Conservation (phyloP, 805 yeast species). For the Ogataea dorogensis region DNA sequence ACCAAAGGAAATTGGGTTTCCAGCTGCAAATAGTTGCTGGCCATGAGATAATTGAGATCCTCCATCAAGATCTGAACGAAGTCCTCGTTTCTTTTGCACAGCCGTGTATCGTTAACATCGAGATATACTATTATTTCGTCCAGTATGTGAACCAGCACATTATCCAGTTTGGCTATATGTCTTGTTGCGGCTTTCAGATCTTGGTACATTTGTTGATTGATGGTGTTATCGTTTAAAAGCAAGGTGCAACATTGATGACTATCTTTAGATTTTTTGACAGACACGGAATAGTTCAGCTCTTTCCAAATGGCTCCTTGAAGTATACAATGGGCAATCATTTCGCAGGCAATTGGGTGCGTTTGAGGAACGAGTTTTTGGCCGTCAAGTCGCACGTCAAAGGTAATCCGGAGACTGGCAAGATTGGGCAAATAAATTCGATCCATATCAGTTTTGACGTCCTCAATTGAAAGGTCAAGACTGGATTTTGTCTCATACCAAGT, state of each 20-base stretch:
- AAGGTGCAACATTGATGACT: slow-evolving; percentile 9
- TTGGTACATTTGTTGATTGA: slow-evolving; percentile 17
- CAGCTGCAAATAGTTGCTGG: slow-evolving; percentile 24
- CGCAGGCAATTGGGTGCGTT: slow-evolving; percentile 18
- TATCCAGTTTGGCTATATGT: slow-evolving; percentile 13
- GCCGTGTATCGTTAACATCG: slow-evolving; percentile 10
- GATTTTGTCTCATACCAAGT: slow-evolving; percentile 1
- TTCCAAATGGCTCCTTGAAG: slow-evolving; percentile 18
- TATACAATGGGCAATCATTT: slow-evolving; percentile 20
- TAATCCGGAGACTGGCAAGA: slow-evolving; percentile 9
- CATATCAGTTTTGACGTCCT: background rate
- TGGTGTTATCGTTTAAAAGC: slow-evolving; percentile 13
- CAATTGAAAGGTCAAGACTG: background rate
- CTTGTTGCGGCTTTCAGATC: slow-evolving; percentile 13
- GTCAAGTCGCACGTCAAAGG: slow-evolving; percentile 10
- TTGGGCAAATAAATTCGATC: slow-evolving; percentile 11
- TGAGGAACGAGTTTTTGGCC: slow-evolving; percentile 9
- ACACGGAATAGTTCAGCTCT: slow-evolving; percentile 11
- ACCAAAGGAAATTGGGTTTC: slow-evolving; percentile 30
- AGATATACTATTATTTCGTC: slow-evolving; percentile 10
- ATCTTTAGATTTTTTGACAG: background rate
- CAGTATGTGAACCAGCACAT: slow-evolving; percentile 10
- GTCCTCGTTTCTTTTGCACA: slow-evolving; percentile 3
- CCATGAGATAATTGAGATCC: slow-evolving; percentile 29
- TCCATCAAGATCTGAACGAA: slow-evolving; percentile 11